Conservation (phyloP, 129 eudicot genomes). For the Flaveria bidentis region DNA sequence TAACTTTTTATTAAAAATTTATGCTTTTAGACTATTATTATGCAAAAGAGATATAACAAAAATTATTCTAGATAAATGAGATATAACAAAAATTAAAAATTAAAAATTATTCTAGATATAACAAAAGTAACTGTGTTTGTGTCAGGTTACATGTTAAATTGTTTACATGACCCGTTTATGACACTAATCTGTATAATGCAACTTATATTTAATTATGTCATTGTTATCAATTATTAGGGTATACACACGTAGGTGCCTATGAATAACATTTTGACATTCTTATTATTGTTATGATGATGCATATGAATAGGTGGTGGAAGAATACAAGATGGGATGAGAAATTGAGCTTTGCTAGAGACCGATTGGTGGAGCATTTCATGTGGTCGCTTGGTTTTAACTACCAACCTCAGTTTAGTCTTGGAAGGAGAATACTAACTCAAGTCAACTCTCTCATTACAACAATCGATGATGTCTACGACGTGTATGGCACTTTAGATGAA, state of each 20-base stretch:
- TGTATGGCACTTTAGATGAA: constrained; percentile 26
- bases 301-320: constrained; percentile 10
- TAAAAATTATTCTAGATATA: too few species aligned
- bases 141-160: too few species aligned
- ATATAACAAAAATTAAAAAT: too few species aligned
- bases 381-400: constrained; percentile 15
- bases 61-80: too few species aligned
- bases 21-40: too few species aligned
- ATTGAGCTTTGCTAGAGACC: constrained; percentile 1
- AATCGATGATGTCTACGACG: constrained; percentile 8
- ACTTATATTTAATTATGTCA: not conserved
- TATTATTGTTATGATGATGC: not conserved
- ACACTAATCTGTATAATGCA: not conserved
- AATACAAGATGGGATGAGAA: constrained; percentile 18
- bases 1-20: too few species aligned
- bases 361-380: constrained; percentile 17
- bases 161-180: too few species aligned
- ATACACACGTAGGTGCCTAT: too few species aligned
- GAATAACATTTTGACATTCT: not conserved
- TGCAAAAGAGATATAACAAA: too few species aligned
- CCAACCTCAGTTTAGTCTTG: constrained; percentile 12
- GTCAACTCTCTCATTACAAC: constrained; percentile 6
- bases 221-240: too few species aligned
- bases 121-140: too few species aligned
- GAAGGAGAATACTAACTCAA: constrained; percentile 12